Conservation (phyloP, 2,329 filamentous ascomycete species). For the Exophiala dermatitidis region DNA sequence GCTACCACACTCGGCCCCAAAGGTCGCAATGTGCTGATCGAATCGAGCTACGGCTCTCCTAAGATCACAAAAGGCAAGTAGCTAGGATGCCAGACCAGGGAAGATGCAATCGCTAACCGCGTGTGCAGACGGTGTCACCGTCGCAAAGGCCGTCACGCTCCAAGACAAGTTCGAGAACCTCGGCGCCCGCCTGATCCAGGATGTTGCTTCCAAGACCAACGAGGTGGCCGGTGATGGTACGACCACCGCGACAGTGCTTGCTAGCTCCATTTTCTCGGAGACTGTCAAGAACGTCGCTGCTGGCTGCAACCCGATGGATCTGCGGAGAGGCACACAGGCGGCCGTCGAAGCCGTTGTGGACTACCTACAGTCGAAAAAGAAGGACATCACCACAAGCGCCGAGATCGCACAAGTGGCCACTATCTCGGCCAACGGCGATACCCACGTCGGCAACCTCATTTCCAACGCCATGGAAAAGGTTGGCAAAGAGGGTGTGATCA, state of each 20-base stretch:
- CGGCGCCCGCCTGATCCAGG: conserved; percentile 89
- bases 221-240: conserved; percentile 98
- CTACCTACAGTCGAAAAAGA: conserved; percentile 91
- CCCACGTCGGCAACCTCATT: conserved; percentile 89
- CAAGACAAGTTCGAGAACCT: conserved; percentile 99
- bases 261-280: conserved; percentile 97
- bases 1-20: conserved; percentile 95
- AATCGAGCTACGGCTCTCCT: conserved; percentile 95
- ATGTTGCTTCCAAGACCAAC: conserved; percentile 99
- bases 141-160: conserved; percentile 80
- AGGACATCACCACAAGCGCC: conserved; percentile 92
- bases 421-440: conserved; percentile 95
- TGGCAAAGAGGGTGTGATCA: conserved; percentile 99
- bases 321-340: conserved; percentile 92
- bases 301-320: conserved; percentile 99
- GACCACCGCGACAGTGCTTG: conserved; percentile 93
- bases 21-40: conserved; percentile 96
- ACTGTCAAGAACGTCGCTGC: conserved; percentile 99
- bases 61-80: conserved; percentile 96
- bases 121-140: conserved; percentile 70
- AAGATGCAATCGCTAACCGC: conserved; percentile 19
- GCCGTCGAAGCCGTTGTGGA: conserved; percentile 92
- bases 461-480: conserved; percentile 99
- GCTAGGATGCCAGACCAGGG: not conserved
- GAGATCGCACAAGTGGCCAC: conserved; percentile 98